phyloP scores from a whole-genome alignment of 1,139 yeast species.

The Yamadazyma dendronema region DNA sequence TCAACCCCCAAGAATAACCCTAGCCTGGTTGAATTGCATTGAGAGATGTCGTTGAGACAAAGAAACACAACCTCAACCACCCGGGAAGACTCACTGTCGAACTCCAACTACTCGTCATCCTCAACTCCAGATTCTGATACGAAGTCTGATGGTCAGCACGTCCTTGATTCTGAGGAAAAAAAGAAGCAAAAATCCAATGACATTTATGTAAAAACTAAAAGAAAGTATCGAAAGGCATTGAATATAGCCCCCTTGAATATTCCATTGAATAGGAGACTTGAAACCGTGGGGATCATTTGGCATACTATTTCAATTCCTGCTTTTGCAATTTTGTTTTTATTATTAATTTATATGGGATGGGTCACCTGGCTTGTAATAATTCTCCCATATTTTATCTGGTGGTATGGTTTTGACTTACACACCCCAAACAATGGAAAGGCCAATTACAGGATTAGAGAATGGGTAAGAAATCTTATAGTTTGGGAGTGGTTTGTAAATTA shows the following conservation, averaged over 20 bases:
- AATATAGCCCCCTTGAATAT: slow-evolving; percentile 53
- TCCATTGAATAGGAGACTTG: slow-evolving; percentile 58
- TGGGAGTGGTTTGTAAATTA: slow-evolving; percentile 78
- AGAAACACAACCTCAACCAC: no score
- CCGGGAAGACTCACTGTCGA: no score
- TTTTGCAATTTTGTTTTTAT: slow-evolving; percentile 49
- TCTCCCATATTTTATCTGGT: slow-evolving; percentile 58
- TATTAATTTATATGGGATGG: slow-evolving; percentile 64
- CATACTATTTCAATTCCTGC: slow-evolving; percentile 74
- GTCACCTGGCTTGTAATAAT: slow-evolving; percentile 65
- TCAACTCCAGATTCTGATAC: no score
- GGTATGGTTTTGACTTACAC: slow-evolving; percentile 52
- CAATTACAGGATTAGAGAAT: slow-evolving; percentile 52
- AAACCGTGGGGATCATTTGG: slow-evolving; percentile 72
- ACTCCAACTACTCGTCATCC: no score
- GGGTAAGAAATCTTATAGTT: slow-evolving; percentile 56
- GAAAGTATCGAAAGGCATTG: slow-evolving; percentile 13
- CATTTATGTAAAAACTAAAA: slow-evolving; percentile 3
- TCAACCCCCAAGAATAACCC: no score
- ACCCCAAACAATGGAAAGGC: slow-evolving; percentile 76
- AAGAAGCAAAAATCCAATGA: not conserved
- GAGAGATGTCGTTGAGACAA: slow-evolving; percentile 7
- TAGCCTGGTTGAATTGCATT: no score
- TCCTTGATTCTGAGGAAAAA: not conserved
- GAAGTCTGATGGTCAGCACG: no score